A percentile compares a stretch with the other conserved stretches of the same genome.
These are phyloP conservation scores for Passalora sequoiae DNA, from an alignment of 2,329 filamentous ascomycete species.

Conservation along the genomic window DNA sequence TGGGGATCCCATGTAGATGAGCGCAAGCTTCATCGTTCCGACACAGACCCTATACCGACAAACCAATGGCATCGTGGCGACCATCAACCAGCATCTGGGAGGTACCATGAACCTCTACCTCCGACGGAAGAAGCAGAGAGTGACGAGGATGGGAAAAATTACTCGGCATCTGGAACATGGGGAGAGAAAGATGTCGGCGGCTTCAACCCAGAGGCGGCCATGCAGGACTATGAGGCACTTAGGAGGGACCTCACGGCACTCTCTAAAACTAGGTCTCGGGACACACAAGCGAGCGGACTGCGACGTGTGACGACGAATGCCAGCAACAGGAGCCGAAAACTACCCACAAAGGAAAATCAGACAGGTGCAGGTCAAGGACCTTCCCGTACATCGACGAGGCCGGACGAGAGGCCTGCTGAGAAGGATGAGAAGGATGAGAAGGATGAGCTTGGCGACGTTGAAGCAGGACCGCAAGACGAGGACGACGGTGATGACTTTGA, in stretches of 20 bases:
- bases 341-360: neutral
- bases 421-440: constrained; percentile 9
- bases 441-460: constrained; percentile 34
- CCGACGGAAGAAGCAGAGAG: constrained; percentile 29
- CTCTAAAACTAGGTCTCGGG: constrained; percentile 41
- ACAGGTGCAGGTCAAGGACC: constrained; percentile 12
- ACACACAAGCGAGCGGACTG: constrained; percentile 22
- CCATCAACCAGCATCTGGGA: constrained; percentile 18
- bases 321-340: constrained; percentile 24
- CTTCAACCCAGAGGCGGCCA: constrained; percentile 49
- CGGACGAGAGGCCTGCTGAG: neutral
- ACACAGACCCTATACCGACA: constrained; percentile 3
- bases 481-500: constrained; percentile 54
- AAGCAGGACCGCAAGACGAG: constrained; percentile 42
- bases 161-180: constrained; percentile 52
- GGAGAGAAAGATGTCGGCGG: constrained; percentile 57
- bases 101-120: constrained; percentile 20
- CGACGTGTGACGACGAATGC: constrained; percentile 14
- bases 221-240: constrained; percentile 57
- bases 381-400: neutral
- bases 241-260: constrained; percentile 51
- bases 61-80: constrained; percentile 25
- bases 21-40: constrained; percentile 3
- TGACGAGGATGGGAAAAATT: constrained; percentile 26
- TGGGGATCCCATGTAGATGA: constrained; percentile 9